phyloP scores from a whole-genome alignment of 192 early-diverging fungal species.

The Coemansia sp. region DNA sequence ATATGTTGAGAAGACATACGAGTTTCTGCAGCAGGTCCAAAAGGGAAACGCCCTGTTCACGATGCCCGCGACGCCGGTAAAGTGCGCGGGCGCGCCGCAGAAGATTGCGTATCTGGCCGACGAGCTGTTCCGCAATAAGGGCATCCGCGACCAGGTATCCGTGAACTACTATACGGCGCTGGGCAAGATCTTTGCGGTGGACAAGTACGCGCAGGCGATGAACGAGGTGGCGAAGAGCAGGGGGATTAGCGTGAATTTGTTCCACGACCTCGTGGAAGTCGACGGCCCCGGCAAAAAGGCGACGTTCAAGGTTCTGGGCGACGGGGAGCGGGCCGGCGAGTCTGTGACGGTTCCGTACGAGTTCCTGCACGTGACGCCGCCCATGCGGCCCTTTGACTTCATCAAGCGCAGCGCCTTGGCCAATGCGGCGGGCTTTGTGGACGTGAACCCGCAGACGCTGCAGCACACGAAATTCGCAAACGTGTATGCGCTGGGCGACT shows the following conservation, averaged over 20 bases:
- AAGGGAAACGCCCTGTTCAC: conserved; percentile 74
- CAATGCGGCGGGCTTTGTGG: conserved; percentile 79
- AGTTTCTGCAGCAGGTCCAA: conserved; percentile 65
- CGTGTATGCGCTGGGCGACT: conserved; percentile 80
- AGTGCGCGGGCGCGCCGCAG: conserved; percentile 86
- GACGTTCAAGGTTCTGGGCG: conserved; percentile 60
- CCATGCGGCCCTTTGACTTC: conserved; percentile 76
- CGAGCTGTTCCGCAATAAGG: conserved; percentile 72
- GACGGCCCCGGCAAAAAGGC: conserved; percentile 64
- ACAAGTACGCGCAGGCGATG: conserved; percentile 78
- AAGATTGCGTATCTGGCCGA: conserved; percentile 88
- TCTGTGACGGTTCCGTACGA: conserved; percentile 67
- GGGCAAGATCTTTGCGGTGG: conserved; percentile 83
- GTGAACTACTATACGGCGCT: conserved; percentile 78
- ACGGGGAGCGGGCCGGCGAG: conserved; percentile 50
- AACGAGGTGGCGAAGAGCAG: conserved; percentile 65
- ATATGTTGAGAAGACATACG: conserved; percentile 70
- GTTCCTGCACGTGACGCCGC: conserved; percentile 84
- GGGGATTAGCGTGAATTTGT: conserved; percentile 66
- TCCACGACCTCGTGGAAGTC: conserved; percentile 70
- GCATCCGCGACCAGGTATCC: conserved; percentile 62
- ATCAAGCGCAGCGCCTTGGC: conserved; percentile 67
- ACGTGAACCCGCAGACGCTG: conserved; percentile 75
- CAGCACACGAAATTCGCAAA: conserved; percentile 78
- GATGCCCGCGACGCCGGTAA: conserved; percentile 83